These are phyloP conservation scores for Dactylellina drechsleri DNA, from an alignment of 2,329 filamentous ascomycete species.

Conservation along the genomic window DNA sequence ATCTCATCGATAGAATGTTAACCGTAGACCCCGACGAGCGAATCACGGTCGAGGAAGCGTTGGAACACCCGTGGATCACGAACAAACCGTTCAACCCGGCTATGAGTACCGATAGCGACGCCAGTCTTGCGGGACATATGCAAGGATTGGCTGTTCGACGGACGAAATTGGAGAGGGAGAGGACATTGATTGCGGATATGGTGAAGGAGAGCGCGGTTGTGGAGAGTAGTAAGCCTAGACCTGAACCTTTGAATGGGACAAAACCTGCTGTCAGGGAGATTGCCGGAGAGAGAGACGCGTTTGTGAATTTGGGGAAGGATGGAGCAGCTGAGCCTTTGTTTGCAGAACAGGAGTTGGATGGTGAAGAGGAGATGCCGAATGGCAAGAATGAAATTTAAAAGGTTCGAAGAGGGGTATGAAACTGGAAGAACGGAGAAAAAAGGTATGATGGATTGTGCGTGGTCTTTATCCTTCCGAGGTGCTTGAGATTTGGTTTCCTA, in stretches of 20 bases:
- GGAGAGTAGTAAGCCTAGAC: conserved; percentile 27
- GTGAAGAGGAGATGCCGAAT: conserved; percentile 14
- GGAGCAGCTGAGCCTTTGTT: conserved; percentile 52
- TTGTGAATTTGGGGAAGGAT: conserved; percentile 51
- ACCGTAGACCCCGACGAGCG: conserved; percentile 84
- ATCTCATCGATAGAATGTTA: conserved; percentile 94
- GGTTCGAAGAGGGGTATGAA: background rate
- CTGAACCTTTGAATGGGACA: conserved; percentile 47
- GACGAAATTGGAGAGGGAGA: conserved; percentile 76
- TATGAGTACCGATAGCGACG: conserved; percentile 84
- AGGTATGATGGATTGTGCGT: conserved; percentile 17
- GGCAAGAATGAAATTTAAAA: conserved; percentile 16
- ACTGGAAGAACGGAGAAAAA: background rate
- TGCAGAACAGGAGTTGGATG: conserved; percentile 28
- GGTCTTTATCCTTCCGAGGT: conserved; percentile 1
- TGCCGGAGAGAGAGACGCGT: conserved; percentile 40
- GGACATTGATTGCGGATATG: conserved; percentile 74
- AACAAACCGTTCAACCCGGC: conserved; percentile 70
- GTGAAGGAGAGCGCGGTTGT: conserved; percentile 35
- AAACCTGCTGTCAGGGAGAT: conserved; percentile 45
- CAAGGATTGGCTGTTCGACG: conserved; percentile 80
- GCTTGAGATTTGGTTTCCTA: conserved; percentile 2
- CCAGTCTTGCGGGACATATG: conserved; percentile 79
- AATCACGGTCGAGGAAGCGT: conserved; percentile 88
- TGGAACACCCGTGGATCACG: conserved; percentile 89